Percentiles rank a stretch among this genome's conserved stretches.
Conservation (phyloP, 192 early-diverging fungal genomes). For the Backusella parvicylindrica region DNA sequence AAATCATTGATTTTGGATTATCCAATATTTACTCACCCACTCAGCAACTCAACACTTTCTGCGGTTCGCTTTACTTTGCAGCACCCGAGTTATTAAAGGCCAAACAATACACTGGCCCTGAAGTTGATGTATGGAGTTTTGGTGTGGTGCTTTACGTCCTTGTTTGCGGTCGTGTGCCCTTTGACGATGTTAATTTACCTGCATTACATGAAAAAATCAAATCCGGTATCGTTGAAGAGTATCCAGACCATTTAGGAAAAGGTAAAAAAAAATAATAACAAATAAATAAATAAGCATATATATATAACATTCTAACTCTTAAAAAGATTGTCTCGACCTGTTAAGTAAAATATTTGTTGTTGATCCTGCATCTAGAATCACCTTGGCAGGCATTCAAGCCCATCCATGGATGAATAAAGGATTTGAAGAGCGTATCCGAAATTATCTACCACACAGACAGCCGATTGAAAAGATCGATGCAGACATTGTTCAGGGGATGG, state of each 20-base stretch:
- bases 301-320: neutral
- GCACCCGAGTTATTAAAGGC: slow-evolving; percentile 85
- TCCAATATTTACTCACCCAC: slow-evolving; percentile 64
- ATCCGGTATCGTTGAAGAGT: slow-evolving; percentile 68
- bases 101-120: slow-evolving; percentile 77
- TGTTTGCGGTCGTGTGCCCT: slow-evolving; percentile 81
- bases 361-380: slow-evolving; percentile 63
- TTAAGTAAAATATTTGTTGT: slow-evolving; percentile 71
- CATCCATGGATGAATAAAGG: slow-evolving; percentile 82
- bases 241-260: slow-evolving; percentile 65
- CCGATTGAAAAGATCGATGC: slow-evolving; percentile 58
- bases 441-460: slow-evolving; percentile 59
- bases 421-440: slow-evolving; percentile 55
- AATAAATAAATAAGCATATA: neutral
- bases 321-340: slow-evolving; percentile 54
- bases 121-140: slow-evolving; percentile 89
- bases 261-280: slow-evolving; percentile 47
- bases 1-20: slow-evolving; percentile 91
- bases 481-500: slow-evolving; percentile 64
- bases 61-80: slow-evolving; percentile 75
- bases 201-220: slow-evolving; percentile 86
- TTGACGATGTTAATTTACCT: slow-evolving; percentile 82
- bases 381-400: slow-evolving; percentile 61
- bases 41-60: slow-evolving; percentile 50
- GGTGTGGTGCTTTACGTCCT: slow-evolving; percentile 84